Evolutionary conservation across 768 basidiomycete genomes (phyloP), one percentile per base, ranked within the genome.

Genomic region (Phlebiopsis flavidoalba): DNA sequence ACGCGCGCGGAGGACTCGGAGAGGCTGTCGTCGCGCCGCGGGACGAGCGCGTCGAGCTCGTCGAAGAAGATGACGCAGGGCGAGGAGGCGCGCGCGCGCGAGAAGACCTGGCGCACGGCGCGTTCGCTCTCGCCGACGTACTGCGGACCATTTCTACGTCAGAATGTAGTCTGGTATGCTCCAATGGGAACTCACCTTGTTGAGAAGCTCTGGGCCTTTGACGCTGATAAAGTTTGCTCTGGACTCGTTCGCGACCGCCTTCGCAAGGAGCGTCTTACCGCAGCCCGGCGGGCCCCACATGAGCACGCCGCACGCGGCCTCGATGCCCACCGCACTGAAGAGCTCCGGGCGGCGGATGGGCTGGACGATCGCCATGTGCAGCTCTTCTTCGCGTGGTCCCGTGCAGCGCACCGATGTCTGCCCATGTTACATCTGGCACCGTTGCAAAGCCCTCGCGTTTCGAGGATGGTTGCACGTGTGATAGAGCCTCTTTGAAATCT

Each of bases 281-380:
- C 96, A 98, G 10, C 97, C 97, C 0, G 97, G 96, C 24, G 97
- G 97, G 33, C 97, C 97, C 97, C 97, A 98, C n/a, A 98, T 75
- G 36, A 98, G 76, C 2, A 98, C 97, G 0, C 96, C 97, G 69
- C 93, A 95, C 0, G 93, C 86, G 0, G 93, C 91, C 33, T 88
- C 86, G 63, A 99, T 94, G 6, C 97, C 97, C 0, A 98, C 90
- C 10, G 83, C 82, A 50, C 75, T 84, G 74, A 99, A 99, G 2
- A 98, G 71, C 68, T 94, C 93, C 0, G 97, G 96, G 35, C 91
- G 78, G 53, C 84, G 81, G 65, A 98, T 95, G 6, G 97, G 96
- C 67, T 97, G 92, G 3, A 99, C 95, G 65, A 99, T 93, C 14
- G 94, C 91, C 95, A 98, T 97, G 67, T 95, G 93, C 45, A 99